Evolutionary conservation across 1,139 yeast genomes (phyloP), one percentile per base, ranked within the genome.

Genomic region (Hansenula lynferdii): DNA sequence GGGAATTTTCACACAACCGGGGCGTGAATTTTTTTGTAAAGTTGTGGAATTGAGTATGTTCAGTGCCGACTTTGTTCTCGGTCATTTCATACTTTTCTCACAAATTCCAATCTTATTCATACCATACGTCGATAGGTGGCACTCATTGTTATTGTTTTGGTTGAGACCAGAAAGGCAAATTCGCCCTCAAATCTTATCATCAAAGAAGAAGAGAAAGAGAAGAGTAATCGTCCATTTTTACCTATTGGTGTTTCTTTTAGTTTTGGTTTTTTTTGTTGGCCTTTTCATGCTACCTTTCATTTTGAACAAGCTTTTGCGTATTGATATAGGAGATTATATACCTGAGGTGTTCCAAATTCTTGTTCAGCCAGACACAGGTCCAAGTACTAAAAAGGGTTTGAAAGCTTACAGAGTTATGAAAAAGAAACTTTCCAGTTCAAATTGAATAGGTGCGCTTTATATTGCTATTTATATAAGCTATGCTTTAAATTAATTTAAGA

Each of bases 151-250:
- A 92, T 77, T 92, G 68, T 92, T 92, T 81, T 92, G 99, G 99
- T 82, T 92, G 69, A 86, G 89, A 65, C 98, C 98, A 47, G 83
- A 95, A 45, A 84, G 95, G 70, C 96, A 92, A 72, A 92, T 92
- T 60, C 86, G 99, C 68, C 98, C 97, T 50, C 99, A 98, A 55
- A 92, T 94, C 61, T 94, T 87, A 70, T 89, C 97, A 15, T 75
- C 92, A 71, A 92, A 94, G 70, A 98, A 94, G 70, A 94, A 95
- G 50, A 84, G 90, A 70, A 81, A 94, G 64, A 85, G 99, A 73
- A 90, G 86, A 85, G 83, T 98, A 71, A 92, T 94, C 96, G 97
- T 94, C 35, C 83, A 87, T 69, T 89, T 89, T 70, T 94, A 92
- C 72, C 83, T 95, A 50, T 67, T 86, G 19, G 72, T 94, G 61